phyloP scores from a whole-genome alignment of 495 filamentous ascomycete species.

The Thermothielavioides terrestris region DNA sequence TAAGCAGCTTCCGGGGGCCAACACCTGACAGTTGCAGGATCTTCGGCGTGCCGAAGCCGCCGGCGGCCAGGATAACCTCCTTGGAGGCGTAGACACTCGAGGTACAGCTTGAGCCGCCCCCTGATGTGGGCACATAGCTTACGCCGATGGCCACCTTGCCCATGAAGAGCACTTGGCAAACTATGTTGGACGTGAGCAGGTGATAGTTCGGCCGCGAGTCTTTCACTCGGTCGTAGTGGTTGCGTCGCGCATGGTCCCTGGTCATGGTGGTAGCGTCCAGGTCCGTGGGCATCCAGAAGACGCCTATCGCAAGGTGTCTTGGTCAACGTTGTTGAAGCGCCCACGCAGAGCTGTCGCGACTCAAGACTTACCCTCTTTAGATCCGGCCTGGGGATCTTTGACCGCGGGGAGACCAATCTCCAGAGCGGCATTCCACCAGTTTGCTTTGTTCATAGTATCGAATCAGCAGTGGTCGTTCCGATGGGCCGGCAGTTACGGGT shows the following conservation, averaged over 20 bases:
- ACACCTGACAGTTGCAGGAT: conserved; percentile 65
- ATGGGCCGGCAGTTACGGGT: too few relatives aligned
- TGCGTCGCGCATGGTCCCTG: conserved; percentile 30
- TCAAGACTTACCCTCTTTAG: conserved; percentile 19
- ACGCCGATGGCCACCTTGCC: conserved; percentile 26
- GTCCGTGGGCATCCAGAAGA: conserved; percentile 32
- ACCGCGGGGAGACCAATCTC: conserved; percentile 22
- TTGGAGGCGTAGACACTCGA: conserved; percentile 28
- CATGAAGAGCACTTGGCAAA: conserved; percentile 39
- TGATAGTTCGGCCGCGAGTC: conserved; percentile 36
- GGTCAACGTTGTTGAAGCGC: background rate
- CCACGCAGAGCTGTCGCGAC: background rate
- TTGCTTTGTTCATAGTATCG: conserved; percentile 7
- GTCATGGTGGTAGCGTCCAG: conserved; percentile 33
- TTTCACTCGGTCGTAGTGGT: conserved; percentile 30
- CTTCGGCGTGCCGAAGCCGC: conserved; percentile 50
- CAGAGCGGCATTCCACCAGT: conserved; percentile 26
- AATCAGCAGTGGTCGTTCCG: too few relatives aligned
- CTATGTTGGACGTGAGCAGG: conserved; percentile 35
- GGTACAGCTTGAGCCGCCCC: background rate
- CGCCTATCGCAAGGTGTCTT: background rate
- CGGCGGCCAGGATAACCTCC: conserved; percentile 51
- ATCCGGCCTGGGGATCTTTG: conserved; percentile 31
- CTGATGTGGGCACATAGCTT: conserved; percentile 17
- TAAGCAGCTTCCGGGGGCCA: conserved; percentile 58